These are phyloP conservation scores for Karstenula rhodostoma DNA, from an alignment of 2,329 filamentous ascomycete species.

Conservation along the genomic window DNA sequence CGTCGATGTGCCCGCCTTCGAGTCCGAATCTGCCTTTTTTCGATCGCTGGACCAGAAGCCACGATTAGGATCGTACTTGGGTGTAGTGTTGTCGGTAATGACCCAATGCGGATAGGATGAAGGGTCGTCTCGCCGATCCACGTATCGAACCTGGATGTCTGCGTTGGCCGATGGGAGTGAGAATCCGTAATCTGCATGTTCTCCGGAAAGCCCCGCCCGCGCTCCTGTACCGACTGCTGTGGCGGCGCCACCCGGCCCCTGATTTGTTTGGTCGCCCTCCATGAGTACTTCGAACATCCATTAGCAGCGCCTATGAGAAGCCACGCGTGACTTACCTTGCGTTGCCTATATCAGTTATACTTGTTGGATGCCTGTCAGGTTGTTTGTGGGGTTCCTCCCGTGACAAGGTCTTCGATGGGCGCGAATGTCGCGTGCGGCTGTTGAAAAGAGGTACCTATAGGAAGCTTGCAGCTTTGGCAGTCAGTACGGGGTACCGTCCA, in stretches of 20 bases:
- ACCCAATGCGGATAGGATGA: background rate
- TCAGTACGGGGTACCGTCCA: background rate
- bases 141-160: background rate
- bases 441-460: background rate
- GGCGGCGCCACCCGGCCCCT: no score
- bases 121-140: background rate
- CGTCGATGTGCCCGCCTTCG: background rate
- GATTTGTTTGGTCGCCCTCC: background rate
- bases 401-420: no score
- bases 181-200: background rate
- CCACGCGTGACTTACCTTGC: background rate
- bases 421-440: no score
- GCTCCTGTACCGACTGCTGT: no score
- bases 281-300: background rate
- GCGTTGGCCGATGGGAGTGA: background rate
- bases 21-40: background rate
- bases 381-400: no score
- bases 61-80: background rate
- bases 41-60: background rate
- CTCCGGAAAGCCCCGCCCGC: no score
- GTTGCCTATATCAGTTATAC: background rate
- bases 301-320: background rate
- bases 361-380: background rate
- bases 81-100: background rate
- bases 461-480: background rate